Percentiles rank a stretch among this genome's conserved stretches.
Evolutionary conservation across 805 yeast genomes (phyloP).

Genomic region (Candida takata): DNA sequence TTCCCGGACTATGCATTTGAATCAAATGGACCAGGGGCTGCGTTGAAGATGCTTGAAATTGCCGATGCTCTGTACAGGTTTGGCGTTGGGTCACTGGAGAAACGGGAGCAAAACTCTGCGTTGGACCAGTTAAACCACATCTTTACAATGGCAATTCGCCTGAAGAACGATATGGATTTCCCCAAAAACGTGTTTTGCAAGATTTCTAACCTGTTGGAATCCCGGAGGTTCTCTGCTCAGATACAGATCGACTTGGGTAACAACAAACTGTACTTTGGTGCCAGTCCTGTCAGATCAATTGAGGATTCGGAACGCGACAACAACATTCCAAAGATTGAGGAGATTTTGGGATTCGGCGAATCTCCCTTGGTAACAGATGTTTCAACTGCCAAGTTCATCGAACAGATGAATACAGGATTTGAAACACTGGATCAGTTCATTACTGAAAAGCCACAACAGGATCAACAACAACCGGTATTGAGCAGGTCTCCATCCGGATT

Average conservation of each 20-base stretch:
- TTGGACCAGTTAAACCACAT: slow-evolving; percentile 15
- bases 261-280: too few species aligned
- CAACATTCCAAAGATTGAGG: too few species aligned
- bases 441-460: too few species aligned
- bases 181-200: slow-evolving; percentile 13
- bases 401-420: not conserved
- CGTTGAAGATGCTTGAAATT: slow-evolving; percentile 17
- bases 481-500: not conserved
- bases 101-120: slow-evolving; percentile 10
- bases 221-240: slow-evolving; percentile 7
- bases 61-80: slow-evolving; percentile 19
- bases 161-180: slow-evolving; percentile 17
- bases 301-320: too few species aligned
- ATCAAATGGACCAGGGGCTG: slow-evolving; percentile 22
- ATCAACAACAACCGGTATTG: not conserved
- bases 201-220: slow-evolving; percentile 12
- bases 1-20: slow-evolving; percentile 20
- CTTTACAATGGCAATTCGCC: slow-evolving; percentile 15
- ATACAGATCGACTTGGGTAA: too few species aligned
- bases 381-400: not conserved
- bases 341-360: not conserved
- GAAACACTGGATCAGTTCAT: not conserved
- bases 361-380: not conserved
- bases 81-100: slow-evolving; percentile 11
- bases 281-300: too few species aligned